Evolutionary conservation across 768 basidiomycete genomes (phyloP), one percentile per base, ranked within the genome.

Genomic region (Rhodotorula diobovata): DNA sequence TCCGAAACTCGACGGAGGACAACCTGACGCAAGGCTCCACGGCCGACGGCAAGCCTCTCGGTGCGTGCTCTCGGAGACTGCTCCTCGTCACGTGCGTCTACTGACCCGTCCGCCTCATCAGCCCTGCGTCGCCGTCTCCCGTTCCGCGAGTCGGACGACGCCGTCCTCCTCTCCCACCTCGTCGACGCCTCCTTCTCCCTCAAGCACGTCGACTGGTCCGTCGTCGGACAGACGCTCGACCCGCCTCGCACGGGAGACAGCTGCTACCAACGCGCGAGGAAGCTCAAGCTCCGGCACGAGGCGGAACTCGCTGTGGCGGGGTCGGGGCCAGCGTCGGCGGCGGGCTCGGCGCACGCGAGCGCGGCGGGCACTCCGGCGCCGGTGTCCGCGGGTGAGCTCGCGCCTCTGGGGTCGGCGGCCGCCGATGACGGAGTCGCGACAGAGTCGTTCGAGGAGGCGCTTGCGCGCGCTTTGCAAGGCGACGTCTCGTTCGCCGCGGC

Each of bases 191-290:
- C 39, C 21, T 28, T 50, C 48, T 23, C 23, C 23, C 48, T 50
- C 48, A 50, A 50, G 48, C 21, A 39, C 25, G 37, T 58, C 39
- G 57, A 58, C 57, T 58, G 57, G 57, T 41, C 37, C 25, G 39
- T 28, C 37, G 57, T 58, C 14, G 57, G 57, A 6, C 20, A 35
- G 57, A 37, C 57, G 23, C 39, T 58, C 37, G 28, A 35, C 35
- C 57, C 57, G 25, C 57, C 57, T 2, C 23, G 57, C 8, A 58
- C 57, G 14, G 57, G 57, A 37, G 57, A 58, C 39, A 58, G 39
- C 57, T 58, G 57, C 57, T 58, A 58, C 39, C 57, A 58, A 15
- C 57, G 57, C 37, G 57, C 57, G 37, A 21, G 57, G 12, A 58
- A 58, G 39, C 39, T 58, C 34, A 35, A 32, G 21, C 34, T 34